Evolutionary conservation across 208 protist species (phyloP).

Genomic region (Acanthamoeba lenticulata): DNA sequence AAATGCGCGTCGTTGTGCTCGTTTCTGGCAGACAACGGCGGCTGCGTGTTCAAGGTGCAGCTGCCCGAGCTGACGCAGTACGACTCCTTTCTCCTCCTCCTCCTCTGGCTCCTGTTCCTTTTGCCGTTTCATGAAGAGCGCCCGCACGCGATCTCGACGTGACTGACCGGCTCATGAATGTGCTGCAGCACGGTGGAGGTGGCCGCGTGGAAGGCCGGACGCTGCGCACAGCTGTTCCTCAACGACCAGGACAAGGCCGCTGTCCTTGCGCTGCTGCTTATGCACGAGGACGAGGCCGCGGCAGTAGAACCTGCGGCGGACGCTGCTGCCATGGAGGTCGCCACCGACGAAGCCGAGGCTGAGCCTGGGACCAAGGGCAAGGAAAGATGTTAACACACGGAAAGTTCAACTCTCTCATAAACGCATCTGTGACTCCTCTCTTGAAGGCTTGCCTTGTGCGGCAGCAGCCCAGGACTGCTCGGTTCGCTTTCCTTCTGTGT

Average conservation of each 20-base stretch:
- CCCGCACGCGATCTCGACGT: too few species aligned
- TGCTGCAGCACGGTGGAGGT: neutral
- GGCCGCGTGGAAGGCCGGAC: neutral
- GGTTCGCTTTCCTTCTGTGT: too few species aligned
- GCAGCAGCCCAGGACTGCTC: too few species aligned
- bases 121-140: too few species aligned
- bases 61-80: neutral
- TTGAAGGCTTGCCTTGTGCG: too few species aligned
- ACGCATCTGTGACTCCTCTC: too few species aligned
- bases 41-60: conserved; percentile 16
- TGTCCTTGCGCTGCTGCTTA: neutral
- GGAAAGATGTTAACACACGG: too few species aligned
- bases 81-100: neutral
- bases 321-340: neutral
- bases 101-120: too few species aligned
- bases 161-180: too few species aligned
- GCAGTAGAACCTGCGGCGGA: neutral
- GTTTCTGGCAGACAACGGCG: neutral
- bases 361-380: too few species aligned
- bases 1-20: too few species aligned
- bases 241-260: conserved; percentile 32
- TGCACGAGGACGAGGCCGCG: neutral
- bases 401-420: too few species aligned
- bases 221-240: neutral
- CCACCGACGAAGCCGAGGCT: neutral